Percentiles rank a stretch among this genome's conserved stretches.
phyloP scores from a whole-genome alignment of 2,329 filamentous ascomycete genomes.

The Elsinoe arachidis region DNA sequence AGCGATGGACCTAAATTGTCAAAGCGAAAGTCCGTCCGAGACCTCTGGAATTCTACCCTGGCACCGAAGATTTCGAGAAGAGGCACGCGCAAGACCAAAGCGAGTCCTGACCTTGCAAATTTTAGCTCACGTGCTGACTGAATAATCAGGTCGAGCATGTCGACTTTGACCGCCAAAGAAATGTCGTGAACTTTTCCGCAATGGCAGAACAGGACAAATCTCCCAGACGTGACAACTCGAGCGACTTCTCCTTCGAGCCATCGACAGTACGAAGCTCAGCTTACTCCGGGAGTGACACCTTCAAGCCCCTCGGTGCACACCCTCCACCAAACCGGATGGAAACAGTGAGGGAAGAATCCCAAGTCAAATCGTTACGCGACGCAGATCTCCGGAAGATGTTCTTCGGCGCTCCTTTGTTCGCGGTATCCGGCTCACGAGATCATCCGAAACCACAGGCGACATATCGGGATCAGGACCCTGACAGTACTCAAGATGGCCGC shows the following conservation, averaged over 20 bases:
- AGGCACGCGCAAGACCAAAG: slow-evolving; percentile 7
- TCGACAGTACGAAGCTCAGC: slow-evolving; percentile 1
- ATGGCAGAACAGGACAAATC: neutral
- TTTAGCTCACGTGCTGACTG: no score
- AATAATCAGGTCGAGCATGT: neutral
- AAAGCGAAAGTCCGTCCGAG: slow-evolving; percentile 7
- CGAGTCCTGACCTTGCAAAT: neutral
- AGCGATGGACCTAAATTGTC: neutral
- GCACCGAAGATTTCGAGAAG: neutral
- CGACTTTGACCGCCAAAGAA: neutral
- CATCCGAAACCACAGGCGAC: slow-evolving; percentile 17
- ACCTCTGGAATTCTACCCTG: neutral
- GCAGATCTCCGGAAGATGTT: slow-evolving; percentile 22
- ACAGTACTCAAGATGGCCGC: slow-evolving; percentile 3
- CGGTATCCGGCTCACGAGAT: slow-evolving; percentile 13
- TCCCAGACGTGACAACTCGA: neutral
- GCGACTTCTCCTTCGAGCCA: neutral
- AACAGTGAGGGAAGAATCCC: slow-evolving; percentile 4
- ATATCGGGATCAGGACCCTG: slow-evolving; percentile 14
- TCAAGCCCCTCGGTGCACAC: slow-evolving; percentile 7
- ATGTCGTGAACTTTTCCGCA: slow-evolving; percentile 1
- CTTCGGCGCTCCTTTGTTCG: slow-evolving; percentile 24
- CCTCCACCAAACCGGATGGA: neutral
- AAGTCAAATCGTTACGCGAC: slow-evolving; percentile 14
- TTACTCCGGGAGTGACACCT: slow-evolving; percentile 4